Base-by-base conservation (phyloP, 768 basidiomycete genomes). In the Pleurotus djamor region DNA sequence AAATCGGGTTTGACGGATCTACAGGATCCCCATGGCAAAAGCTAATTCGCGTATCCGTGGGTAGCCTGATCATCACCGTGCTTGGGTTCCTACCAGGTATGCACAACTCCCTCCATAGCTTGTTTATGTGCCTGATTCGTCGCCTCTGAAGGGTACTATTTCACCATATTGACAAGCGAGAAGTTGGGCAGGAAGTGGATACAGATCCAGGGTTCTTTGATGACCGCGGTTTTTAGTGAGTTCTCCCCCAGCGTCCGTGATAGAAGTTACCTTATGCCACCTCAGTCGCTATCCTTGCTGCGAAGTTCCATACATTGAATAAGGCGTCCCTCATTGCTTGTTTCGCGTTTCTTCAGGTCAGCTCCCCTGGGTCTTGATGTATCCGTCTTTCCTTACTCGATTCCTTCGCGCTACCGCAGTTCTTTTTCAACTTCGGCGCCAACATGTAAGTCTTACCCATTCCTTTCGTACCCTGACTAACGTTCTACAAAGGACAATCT, bases 381-480 rank as follows among this genome's bases (percentile, higher is more conserved):
- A 28, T 28, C 21, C 21, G 21, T 28, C 21, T 28, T 28, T 28
- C 38, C 38, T 41, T n/a, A 41, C 9, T 41, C n/a, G 38, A 10
- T 41, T 41, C 10, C 38, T n/a, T n/a, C 38, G 10, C n/a, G n/a
- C 38, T 9, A 61, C 54, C 17, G 0, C 60, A 85, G 77, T 89
- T 89, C 76, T 89, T 91, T 78, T 90, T 90, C 78, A 91, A 91
- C 74, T 92, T 89, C 65, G 89, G 89, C 21, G 86, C 88, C 3
- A 91, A 90, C 67, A 73, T 83, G 79, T 86, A 66, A 64, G 83
- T 71, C 35, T 17, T 51, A 35, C 33, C 14, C 37, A 17, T 21
- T 35, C 13, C 14, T 34, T 56, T 41, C 45, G 21, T 3, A 44
- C 21, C 5, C 38, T n/a, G n/a, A 10, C n/a, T n/a, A 41, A 41